A percentile compares a stretch with the other conserved stretches of the same genome.
Conservation (phyloP, 169 alveolate genomes). For the Plasmodium ovale region DNA sequence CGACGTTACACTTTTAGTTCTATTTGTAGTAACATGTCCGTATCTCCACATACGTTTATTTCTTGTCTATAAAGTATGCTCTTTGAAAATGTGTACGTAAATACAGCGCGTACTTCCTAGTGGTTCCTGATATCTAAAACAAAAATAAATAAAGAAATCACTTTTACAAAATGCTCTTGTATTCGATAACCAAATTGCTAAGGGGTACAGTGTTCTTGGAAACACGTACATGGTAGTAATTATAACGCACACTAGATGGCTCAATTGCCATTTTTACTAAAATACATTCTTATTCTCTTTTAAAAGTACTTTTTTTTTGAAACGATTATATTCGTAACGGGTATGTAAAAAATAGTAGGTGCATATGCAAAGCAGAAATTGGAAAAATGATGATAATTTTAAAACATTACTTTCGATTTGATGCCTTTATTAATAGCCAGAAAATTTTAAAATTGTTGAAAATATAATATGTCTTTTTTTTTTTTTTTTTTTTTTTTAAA, state of each 20-base stretch:
- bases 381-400: conserved; percentile 12
- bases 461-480: neutral
- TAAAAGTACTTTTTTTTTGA: conserved; percentile 11
- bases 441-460: neutral
- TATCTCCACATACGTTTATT: neutral
- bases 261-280: conserved; percentile 1
- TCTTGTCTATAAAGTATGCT: conserved; percentile 5
- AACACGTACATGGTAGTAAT: neutral
- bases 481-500: too few relatives aligned
- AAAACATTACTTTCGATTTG: conserved; percentile 9
- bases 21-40: neutral
- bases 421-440: conserved; percentile 5
- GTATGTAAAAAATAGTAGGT: conserved; percentile 5
- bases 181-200: neutral
- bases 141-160: neutral
- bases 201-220: neutral
- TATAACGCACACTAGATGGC: neutral
- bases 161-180: neutral
- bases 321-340: conserved; percentile 1
- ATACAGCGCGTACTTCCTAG: neutral
- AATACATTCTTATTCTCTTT: conserved; percentile 17
- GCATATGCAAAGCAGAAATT: conserved; percentile 21
- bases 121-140: conserved; percentile 12
- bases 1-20: conserved; percentile 30
- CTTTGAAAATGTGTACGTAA: conserved; percentile 1